Percentiles rank a stretch among this genome's conserved stretches.
phyloP scores from a whole-genome alignment of 2,329 filamentous ascomycete genomes.

The Sporothrix mexicana region DNA sequence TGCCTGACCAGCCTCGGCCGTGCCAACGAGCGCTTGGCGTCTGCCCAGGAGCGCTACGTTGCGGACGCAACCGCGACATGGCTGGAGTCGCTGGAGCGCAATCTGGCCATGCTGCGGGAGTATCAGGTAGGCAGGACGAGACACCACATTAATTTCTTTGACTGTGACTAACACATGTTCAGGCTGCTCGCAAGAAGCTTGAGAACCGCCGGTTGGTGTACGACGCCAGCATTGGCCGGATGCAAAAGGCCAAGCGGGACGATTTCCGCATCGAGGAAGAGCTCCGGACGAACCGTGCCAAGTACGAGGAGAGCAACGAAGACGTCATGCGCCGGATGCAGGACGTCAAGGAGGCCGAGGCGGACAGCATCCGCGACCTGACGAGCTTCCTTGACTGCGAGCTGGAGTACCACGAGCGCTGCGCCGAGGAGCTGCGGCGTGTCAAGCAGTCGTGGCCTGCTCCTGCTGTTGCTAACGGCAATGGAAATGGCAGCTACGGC shows the following conservation, averaged over 20 bases:
- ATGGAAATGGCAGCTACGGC: conserved; percentile 35
- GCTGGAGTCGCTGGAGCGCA: conserved; percentile 90
- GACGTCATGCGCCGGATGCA: conserved; percentile 93
- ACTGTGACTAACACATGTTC: not conserved
- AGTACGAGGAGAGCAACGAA: conserved; percentile 94
- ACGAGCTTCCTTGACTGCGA: conserved; percentile 85
- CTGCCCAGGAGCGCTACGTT: conserved; percentile 83
- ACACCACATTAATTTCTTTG: too few species aligned
- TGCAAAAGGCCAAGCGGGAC: conserved; percentile 92
- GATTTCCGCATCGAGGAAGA: conserved; percentile 95
- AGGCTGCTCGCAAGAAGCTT: conserved; percentile 89
- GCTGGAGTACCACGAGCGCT: conserved; percentile 88
- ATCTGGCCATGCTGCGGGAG: conserved; percentile 93
- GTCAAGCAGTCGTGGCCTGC: conserved; percentile 55
- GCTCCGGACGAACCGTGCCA: conserved; percentile 85
- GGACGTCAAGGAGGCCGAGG: conserved; percentile 92
- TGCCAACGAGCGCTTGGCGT: conserved; percentile 84
- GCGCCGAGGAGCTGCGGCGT: conserved; percentile 76
- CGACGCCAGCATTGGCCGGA: conserved; percentile 85
- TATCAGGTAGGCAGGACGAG: conserved; percentile 72
- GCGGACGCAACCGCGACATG: conserved; percentile 78
- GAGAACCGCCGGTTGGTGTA: conserved; percentile 88
- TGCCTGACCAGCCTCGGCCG: conserved; percentile 81
- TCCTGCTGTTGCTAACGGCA: conserved; percentile 36
- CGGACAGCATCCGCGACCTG: conserved; percentile 80